Percentiles rank a stretch among this genome's conserved stretches.
phyloP scores from a whole-genome alignment of 2,329 filamentous ascomycete species.

The Ophiostoma sp. region DNA sequence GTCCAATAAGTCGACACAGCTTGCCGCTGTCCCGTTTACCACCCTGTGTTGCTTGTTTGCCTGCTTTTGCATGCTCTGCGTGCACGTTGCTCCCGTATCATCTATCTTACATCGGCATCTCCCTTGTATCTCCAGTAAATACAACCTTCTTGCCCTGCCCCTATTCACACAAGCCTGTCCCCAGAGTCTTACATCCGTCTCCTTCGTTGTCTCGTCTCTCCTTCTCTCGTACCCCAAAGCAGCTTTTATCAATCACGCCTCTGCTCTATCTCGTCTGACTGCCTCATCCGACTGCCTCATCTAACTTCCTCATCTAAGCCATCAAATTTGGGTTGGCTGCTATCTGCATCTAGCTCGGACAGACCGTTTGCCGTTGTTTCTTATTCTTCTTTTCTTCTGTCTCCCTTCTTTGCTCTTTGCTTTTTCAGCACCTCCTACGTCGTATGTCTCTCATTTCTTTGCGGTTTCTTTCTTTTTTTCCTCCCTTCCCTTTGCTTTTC shows the following conservation, averaged over 20 bases:
- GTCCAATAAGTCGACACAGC: neutral
- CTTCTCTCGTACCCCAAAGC: neutral
- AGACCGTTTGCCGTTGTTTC: neutral
- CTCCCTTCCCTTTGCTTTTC: neutral
- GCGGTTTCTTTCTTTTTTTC: neutral
- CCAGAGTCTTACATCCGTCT: neutral
- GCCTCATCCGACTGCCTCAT: neutral
- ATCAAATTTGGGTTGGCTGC: neutral
- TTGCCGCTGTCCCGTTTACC: neutral
- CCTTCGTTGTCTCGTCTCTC: neutral
- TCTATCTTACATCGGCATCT: neutral
- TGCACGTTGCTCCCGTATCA: too few relatives aligned
- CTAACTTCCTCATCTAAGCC: neutral
- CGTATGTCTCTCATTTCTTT: neutral
- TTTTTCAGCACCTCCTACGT: neutral
- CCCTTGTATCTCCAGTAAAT: neutral
- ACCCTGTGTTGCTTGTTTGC: neutral
- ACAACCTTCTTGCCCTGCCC: neutral
- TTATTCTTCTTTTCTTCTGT: constrained; percentile 4
- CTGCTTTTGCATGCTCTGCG: neutral
- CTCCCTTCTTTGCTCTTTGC: neutral
- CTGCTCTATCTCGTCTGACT: neutral
- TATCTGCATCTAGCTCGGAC: neutral
- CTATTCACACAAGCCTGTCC: neutral
- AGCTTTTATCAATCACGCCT: neutral